A percentile compares a stretch with the other conserved stretches of the same genome.
phyloP scores from a whole-genome alignment of 2,329 filamentous ascomycete genomes.

The Alternaria conjuncta region DNA sequence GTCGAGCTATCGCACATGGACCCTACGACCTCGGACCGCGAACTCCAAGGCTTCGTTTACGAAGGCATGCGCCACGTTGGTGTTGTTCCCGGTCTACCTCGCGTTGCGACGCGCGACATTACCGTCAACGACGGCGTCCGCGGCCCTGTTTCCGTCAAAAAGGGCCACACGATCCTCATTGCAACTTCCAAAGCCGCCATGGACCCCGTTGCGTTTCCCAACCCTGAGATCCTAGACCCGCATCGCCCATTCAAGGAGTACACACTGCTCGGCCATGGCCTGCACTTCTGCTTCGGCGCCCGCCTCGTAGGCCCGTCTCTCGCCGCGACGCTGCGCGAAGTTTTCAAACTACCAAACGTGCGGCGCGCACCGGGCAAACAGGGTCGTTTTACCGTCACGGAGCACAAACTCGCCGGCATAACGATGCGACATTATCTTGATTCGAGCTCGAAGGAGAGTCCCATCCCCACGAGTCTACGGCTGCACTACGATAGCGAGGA shows the following conservation, averaged over 20 bases:
- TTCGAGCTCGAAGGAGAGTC: slow-evolving; percentile 55
- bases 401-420: slow-evolving; percentile 57
- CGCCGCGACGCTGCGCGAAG: slow-evolving; percentile 40
- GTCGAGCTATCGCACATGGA: slow-evolving; percentile 57
- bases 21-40: slow-evolving; percentile 61
- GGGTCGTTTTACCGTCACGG: slow-evolving; percentile 50
- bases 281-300: slow-evolving; percentile 45
- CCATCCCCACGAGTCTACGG: slow-evolving; percentile 41
- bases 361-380: slow-evolving; percentile 40
- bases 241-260: slow-evolving; percentile 45
- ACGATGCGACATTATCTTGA: slow-evolving; percentile 59
- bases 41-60: slow-evolving; percentile 61
- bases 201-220: slow-evolving; percentile 42
- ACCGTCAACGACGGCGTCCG: slow-evolving; percentile 60
- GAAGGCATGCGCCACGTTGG: slow-evolving; percentile 63
- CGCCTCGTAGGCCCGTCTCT: slow-evolving; percentile 37
- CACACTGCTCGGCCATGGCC: slow-evolving; percentile 39
- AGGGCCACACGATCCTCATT: slow-evolving; percentile 42
- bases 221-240: slow-evolving; percentile 46
- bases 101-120: slow-evolving; percentile 52
- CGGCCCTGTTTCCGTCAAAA: slow-evolving; percentile 55
- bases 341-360: slow-evolving; percentile 44
- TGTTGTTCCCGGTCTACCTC: slow-evolving; percentile 60
- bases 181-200: slow-evolving; percentile 51
- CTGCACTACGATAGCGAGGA: slow-evolving; percentile 33